Percentiles rank a stretch among this genome's conserved stretches.
Evolutionary conservation across 768 basidiomycete genomes (phyloP).

Genomic region (Suillus cothurnatus): DNA sequence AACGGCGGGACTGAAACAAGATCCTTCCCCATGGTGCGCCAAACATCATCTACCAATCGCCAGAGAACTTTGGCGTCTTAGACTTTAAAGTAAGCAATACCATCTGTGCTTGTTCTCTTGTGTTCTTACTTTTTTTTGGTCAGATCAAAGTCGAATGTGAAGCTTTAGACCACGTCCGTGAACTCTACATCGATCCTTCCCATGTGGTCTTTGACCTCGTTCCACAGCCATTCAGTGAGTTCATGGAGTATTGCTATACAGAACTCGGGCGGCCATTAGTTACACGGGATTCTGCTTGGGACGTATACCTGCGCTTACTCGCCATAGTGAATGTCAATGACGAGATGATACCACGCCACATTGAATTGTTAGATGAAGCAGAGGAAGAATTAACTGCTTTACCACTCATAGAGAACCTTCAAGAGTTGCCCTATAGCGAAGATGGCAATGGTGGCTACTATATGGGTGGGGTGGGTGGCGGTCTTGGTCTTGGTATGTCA

Average conservation of each 20-base stretch:
- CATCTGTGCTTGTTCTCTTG: background rate
- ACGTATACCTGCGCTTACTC: background rate
- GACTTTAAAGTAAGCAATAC: background rate
- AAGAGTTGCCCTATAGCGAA: background rate
- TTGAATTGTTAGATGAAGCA: background rate
- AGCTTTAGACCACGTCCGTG: background rate
- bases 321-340: background rate
- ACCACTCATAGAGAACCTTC: background rate
- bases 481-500: background rate
- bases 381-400: background rate
- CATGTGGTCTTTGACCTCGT: conserved; percentile 35
- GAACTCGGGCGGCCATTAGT: conserved; percentile 28
- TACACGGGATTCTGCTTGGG: background rate
- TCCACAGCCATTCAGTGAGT: conserved; percentile 31
- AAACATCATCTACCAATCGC: background rate
- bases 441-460: background rate
- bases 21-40: background rate
- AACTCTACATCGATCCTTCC: background rate
- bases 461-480: background rate
- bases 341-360: background rate
- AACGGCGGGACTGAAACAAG: background rate
- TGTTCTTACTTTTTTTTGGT: background rate
- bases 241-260: conserved; percentile 20
- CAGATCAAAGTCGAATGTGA: background rate
- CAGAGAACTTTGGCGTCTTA: background rate